phyloP scores from a whole-genome alignment of 352 stramenopile species.

The Aphanomyces cochlioides region DNA sequence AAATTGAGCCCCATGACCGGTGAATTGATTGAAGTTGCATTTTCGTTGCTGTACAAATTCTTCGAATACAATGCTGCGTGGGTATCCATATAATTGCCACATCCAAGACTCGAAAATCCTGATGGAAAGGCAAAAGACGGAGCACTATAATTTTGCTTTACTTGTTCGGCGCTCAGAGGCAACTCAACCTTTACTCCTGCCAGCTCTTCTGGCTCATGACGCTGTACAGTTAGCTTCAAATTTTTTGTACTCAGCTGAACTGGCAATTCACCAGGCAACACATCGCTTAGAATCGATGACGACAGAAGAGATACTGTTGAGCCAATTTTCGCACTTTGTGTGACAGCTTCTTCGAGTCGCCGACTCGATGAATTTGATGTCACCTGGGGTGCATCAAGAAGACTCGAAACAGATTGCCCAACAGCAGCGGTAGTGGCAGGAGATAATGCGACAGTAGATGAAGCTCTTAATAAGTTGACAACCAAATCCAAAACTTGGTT shows the following conservation, averaged over 20 bases:
- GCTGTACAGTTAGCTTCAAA: constrained; percentile 13
- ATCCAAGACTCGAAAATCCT: constrained; percentile 1
- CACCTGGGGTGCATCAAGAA: not conserved
- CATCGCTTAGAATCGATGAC: constrained; percentile 11
- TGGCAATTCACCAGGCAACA: not conserved
- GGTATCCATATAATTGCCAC: not conserved
- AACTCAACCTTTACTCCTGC: not conserved
- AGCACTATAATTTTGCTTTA: constrained; percentile 5
- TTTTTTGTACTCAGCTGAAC: constrained; percentile 19
- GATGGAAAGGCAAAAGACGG: constrained; percentile 14
- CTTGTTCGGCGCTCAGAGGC: not conserved
- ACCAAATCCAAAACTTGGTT: constrained; percentile 29
- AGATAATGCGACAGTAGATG: constrained; percentile 1
- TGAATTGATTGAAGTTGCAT: not conserved
- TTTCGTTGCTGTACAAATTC: constrained; percentile 16
- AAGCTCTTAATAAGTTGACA: not conserved
- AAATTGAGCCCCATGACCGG: constrained; percentile 15
- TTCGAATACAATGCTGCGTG: constrained; percentile 9
- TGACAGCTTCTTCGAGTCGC: not conserved
- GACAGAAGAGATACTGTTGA: constrained; percentile 3
- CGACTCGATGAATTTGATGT: not conserved
- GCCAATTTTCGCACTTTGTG: not conserved
- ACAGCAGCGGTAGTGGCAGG: not conserved
- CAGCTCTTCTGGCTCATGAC: not conserved
- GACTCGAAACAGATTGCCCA: constrained; percentile 12